These are phyloP conservation scores for Halophytophthora batemanensis DNA, from an alignment of 352 stramenopile species.

Conservation along the genomic window DNA sequence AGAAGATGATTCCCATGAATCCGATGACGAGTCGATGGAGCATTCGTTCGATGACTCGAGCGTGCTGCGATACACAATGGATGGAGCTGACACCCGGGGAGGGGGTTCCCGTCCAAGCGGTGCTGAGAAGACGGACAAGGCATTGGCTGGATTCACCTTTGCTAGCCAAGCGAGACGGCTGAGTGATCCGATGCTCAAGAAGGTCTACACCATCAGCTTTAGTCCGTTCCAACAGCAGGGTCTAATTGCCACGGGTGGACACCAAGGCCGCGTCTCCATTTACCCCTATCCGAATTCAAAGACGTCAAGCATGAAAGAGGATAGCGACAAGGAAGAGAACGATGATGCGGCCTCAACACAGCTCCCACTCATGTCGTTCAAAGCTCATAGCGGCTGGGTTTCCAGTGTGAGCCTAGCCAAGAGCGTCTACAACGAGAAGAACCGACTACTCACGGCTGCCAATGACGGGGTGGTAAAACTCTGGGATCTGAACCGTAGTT, in stretches of 20 bases:
- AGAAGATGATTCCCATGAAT: constrained; percentile 7
- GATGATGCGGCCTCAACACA: constrained; percentile 14
- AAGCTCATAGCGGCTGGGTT: constrained; percentile 50
- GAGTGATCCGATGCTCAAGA: constrained; percentile 34
- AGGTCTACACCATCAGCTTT: constrained; percentile 46
- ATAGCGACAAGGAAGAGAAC: constrained; percentile 7
- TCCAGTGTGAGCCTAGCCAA: constrained; percentile 39
- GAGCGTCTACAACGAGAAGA: constrained; percentile 20
- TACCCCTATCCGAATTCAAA: constrained; percentile 17
- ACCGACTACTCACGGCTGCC: constrained; percentile 42
- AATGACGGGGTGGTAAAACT: constrained; percentile 53
- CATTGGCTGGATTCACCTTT: constrained; percentile 23
- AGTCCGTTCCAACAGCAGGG: constrained; percentile 34
- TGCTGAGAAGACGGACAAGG: neutral
- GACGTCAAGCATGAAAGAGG: constrained; percentile 1
- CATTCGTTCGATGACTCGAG: constrained; percentile 31
- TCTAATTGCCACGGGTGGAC: constrained; percentile 36
- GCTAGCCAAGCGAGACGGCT: constrained; percentile 14
- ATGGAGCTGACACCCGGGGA: constrained; percentile 1
- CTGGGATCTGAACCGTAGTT: constrained; percentile 51
- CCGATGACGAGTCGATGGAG: constrained; percentile 8
- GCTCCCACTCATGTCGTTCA: constrained; percentile 48
- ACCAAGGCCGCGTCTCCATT: constrained; percentile 49
- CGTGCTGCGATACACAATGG: constrained; percentile 29
- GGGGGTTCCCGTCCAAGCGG: neutral